A percentile compares a stretch with the other conserved stretches of the same genome.
These are phyloP conservation scores for Hysterangium stoloniferum DNA, from an alignment of 768 basidiomycete genomes.

Conservation along the genomic window DNA sequence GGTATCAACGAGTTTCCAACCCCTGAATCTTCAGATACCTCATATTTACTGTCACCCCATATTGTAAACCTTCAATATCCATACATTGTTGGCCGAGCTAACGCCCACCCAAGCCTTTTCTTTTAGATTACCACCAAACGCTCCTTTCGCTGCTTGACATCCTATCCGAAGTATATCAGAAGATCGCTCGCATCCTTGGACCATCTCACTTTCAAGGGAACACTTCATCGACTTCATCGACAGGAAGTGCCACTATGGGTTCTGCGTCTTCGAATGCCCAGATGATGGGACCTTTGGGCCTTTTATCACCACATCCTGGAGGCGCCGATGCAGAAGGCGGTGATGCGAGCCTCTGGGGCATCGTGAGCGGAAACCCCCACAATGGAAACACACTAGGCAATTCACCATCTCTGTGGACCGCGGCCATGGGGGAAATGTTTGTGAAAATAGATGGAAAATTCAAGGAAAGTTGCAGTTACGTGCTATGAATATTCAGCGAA, in stretches of 20 bases:
- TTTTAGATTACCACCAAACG: conserved; percentile 83
- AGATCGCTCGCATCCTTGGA: conserved; percentile 75
- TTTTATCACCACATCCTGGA: conserved; percentile 72
- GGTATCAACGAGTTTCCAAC: conserved; percentile 53
- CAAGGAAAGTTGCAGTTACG: conserved; percentile 42
- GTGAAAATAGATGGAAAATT: conserved; percentile 77
- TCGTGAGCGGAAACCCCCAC: conserved; percentile 41
- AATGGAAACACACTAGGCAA: conserved; percentile 32
- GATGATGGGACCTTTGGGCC: conserved; percentile 68
- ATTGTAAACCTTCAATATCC: conserved; percentile 42
- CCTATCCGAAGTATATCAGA: conserved; percentile 83
- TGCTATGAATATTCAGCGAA: not conserved
- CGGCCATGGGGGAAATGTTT: conserved; percentile 61
- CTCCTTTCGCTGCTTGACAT: conserved; percentile 85
- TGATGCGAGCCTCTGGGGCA: conserved; percentile 62
- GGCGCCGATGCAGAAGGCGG: conserved; percentile 33
- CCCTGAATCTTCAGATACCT: conserved; percentile 48
- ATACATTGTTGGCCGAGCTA: conserved; percentile 7
- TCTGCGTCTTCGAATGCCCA: conserved; percentile 47
- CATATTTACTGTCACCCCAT: conserved; percentile 67
- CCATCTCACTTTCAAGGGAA: conserved; percentile 67
- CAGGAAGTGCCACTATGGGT: conserved; percentile 1
- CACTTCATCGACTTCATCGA: conserved; percentile 1
- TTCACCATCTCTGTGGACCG: conserved; percentile 56
- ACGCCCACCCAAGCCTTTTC: conserved; percentile 58